phyloP scores from a whole-genome alignment of 257 asterid species.

The Paulownia fortunei region DNA sequence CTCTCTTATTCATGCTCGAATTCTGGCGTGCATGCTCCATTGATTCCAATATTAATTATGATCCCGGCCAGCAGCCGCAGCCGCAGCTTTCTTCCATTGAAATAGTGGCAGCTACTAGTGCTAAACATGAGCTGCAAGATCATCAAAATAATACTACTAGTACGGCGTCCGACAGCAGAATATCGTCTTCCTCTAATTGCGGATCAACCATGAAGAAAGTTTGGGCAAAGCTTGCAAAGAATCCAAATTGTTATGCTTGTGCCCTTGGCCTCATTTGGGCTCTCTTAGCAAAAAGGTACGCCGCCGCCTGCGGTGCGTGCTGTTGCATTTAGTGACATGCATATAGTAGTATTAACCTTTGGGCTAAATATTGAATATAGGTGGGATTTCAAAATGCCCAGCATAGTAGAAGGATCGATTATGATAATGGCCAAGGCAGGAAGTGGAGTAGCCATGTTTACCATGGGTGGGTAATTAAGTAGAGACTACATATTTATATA shows the following conservation, averaged over 20 bases:
- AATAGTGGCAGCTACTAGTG: neutral
- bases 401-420: conserved; percentile 66
- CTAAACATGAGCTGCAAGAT: neutral
- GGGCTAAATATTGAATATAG: conserved; percentile 30
- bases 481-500: no score
- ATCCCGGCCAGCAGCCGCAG: neutral
- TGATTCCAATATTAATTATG: neutral
- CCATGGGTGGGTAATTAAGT: conserved; percentile 55
- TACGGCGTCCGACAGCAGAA: neutral
- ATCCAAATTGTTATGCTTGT: conserved; percentile 75
- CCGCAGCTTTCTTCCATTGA: conserved; percentile 2
- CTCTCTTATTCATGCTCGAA: conserved; percentile 54
- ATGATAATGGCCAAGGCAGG: conserved; percentile 80
- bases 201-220: conserved; percentile 52
- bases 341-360: neutral
- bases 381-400: conserved; percentile 73
- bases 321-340: no score
- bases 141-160: neutral
- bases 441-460: conserved; percentile 78
- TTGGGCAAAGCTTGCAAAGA: conserved; percentile 50
- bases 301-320: no score
- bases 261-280: conserved; percentile 74
- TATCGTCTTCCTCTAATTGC: neutral
- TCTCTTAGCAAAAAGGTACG: conserved; percentile 59
- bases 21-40: conserved; percentile 39